Conservation (phyloP, 257 asterid genomes). For the Parsonsia alboflavescens region DNA sequence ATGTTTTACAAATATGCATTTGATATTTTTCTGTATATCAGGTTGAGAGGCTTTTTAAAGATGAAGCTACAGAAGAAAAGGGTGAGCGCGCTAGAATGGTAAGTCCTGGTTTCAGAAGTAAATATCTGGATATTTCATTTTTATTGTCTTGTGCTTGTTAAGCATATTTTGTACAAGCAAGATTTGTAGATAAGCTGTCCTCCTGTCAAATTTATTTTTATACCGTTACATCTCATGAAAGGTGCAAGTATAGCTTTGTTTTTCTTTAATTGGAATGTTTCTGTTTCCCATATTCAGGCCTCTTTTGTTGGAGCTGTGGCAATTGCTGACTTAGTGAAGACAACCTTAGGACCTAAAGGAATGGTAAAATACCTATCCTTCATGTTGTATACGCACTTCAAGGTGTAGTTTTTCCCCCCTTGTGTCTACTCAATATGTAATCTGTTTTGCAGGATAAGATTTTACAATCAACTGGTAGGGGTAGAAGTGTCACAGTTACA, state of each 20-base stretch:
- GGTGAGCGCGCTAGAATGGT: conserved; percentile 98
- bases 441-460: conserved; percentile 66
- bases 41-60: conserved; percentile 66
- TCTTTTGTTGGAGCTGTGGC: conserved; percentile 98
- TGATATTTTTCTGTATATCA: conserved; percentile 11
- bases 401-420: neutral
- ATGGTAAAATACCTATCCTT: conserved; percentile 46
- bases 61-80: conserved; percentile 96
- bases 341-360: conserved; percentile 97
- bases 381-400: neutral
- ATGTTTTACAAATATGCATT: neutral
- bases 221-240: neutral
- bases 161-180: neutral
- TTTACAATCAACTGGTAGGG: conserved; percentile 85
- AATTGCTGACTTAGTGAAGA: conserved; percentile 87
- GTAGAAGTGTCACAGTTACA: conserved; percentile 85
- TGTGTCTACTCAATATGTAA: neutral
- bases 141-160: neutral
- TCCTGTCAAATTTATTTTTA: neutral
- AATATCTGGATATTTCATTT: neutral
- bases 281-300: conserved; percentile 34
- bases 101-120: conserved; percentile 17
- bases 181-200: neutral
- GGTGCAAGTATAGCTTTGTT: neutral
- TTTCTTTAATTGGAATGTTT: neutral